Conservation (phyloP, 106 monocot genomes). For the Xerophyta viscosa region DNA sequence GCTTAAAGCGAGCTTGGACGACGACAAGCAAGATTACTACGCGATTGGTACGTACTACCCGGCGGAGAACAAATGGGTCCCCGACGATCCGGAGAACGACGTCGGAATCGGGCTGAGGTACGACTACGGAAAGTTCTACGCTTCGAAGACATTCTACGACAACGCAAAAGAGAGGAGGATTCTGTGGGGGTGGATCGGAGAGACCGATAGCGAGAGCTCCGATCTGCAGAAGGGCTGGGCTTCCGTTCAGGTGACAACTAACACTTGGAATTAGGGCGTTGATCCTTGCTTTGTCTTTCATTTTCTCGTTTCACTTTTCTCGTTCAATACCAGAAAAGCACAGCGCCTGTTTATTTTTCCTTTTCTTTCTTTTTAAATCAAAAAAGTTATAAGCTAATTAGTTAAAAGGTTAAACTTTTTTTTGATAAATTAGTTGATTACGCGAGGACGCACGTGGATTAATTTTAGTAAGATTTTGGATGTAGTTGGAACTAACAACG, state of each 20-base stretch:
- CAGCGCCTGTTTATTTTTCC: too few relatives aligned
- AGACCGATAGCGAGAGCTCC: conserved; percentile 61
- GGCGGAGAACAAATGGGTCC: conserved; percentile 37
- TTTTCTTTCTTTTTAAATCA: too few relatives aligned
- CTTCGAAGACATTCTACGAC: conserved; percentile 92
- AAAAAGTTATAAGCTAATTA: too few relatives aligned
- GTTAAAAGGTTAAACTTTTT: too few relatives aligned
- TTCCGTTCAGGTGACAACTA: conserved; percentile 46
- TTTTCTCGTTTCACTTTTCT: too few relatives aligned
- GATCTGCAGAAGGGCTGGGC: conserved; percentile 83
- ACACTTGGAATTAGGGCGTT: too few relatives aligned
- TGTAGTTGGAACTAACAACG: too few relatives aligned
- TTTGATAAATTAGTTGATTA: too few relatives aligned
- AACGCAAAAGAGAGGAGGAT: conserved; percentile 39
- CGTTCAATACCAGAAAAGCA: too few relatives aligned
- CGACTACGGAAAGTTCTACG: conserved; percentile 89
- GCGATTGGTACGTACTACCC: conserved; percentile 60
- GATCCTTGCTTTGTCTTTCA: too few relatives aligned
- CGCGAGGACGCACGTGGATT: too few relatives aligned
- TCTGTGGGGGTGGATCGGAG: conserved; percentile 80
- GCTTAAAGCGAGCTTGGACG: conserved; percentile 72
- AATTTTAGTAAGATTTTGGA: too few relatives aligned
- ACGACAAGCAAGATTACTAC: conserved; percentile 76
- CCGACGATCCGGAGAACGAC: conserved; percentile 54
- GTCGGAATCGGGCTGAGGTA: conserved; percentile 69